phyloP scores from a whole-genome alignment of 257 asterid species.

The Oldenlandia corymbosa region DNA sequence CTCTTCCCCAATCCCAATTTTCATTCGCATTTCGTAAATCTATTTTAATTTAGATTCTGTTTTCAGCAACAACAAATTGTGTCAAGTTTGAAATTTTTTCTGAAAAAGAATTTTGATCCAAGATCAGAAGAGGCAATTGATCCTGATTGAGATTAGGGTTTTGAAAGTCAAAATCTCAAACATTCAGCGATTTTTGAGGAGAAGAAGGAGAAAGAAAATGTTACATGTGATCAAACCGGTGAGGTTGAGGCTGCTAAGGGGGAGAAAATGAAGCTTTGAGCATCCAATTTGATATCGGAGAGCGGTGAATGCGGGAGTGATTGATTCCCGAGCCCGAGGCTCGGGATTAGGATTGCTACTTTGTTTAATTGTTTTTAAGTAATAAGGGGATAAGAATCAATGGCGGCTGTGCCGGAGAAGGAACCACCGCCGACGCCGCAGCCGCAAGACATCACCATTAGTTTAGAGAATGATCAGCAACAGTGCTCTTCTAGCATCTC shows the following conservation, averaged over 20 bases:
- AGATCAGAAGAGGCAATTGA: neutral
- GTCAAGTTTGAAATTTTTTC: no score
- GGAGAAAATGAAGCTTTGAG: conserved; percentile 24
- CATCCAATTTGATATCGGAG: conserved; percentile 21
- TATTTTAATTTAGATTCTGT: neutral
- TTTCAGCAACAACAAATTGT: neutral
- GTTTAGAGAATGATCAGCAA: conserved; percentile 19
- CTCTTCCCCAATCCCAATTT: neutral
- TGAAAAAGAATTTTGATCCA: neutral
- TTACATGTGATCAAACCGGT: conserved; percentile 47
- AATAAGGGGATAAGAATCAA: conserved; percentile 9
- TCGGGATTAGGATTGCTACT: conserved; percentile 48
- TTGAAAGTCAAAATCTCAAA: neutral
- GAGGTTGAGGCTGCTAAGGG: conserved; percentile 28
- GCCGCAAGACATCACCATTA: conserved; percentile 1
- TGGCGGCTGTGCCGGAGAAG: conserved; percentile 38
- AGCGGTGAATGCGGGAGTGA: conserved; percentile 56
- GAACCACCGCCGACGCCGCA: conserved; percentile 16
- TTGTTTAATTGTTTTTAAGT: conserved; percentile 16
- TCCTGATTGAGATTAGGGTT: conserved; percentile 14
- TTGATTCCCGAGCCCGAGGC: conserved; percentile 91
- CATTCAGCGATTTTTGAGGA: neutral
- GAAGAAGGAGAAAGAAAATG: conserved; percentile 35
- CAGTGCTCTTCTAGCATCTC: conserved; percentile 25
- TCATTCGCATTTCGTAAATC: neutral